Evolutionary conservation across 352 stramenopile genomes (phyloP), one percentile per base, ranked within the genome.

Genomic region (Blastocystis sp.): DNA sequence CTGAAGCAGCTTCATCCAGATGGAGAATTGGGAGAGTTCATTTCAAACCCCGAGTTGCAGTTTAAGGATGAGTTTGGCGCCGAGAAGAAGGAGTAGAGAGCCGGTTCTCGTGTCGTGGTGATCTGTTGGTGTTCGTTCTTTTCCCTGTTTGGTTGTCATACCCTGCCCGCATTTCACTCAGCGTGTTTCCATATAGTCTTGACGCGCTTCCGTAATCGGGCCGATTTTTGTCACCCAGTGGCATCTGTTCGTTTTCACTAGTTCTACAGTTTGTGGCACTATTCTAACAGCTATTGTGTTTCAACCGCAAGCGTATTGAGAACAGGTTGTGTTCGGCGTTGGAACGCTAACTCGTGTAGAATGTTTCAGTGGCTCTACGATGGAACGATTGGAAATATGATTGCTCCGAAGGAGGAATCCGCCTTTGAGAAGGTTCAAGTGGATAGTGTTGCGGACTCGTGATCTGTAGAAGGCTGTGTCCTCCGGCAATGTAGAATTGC

Each of bases 351-450:
- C 28, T 34, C 28, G 28, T 34, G 28, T 71, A 71, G 64, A 41
- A 81, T 81, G 71, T 81, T 81, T 81, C 71, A 81, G 71, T 81
- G 71, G 71, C 40, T 81, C 14, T 81, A 81, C 52, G 71, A 81
- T 60, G 71, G 71, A 81, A 81, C 71, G 52, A 66, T 81, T 45
- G 71, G 71, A 59, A 81, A 81, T 66, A 19, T 81, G 23, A 81
- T 81, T 21, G 71, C 43, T 65, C 71, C 71, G n/a, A 81, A 66
- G 45, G 71, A 81, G 48, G 48, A 81, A 41, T 62, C 71, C 14
- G 23, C 66, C 34, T 56, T 38, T 56, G 71, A 81, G 28, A 81
- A 81, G 53, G 71, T 81, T 41, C 71, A 81, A 43, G 71, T 81
- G 10, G 1, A 3, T 40, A 3, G 21, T 41, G 14, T n/a, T 23